Evolutionary conservation across 2,329 filamentous ascomycete species (phyloP).

Genomic region (Capronia epimyces): DNA sequence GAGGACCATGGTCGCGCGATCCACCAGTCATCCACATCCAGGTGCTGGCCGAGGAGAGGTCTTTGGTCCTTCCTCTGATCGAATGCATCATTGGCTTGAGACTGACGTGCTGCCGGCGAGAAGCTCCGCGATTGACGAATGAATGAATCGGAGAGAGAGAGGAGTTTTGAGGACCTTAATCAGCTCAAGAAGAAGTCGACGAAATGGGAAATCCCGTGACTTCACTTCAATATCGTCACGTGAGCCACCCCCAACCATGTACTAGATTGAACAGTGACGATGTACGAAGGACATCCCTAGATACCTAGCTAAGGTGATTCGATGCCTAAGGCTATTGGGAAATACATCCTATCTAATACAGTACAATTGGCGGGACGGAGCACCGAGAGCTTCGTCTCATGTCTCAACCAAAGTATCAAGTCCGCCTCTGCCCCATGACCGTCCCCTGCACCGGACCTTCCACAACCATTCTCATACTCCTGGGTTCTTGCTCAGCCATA

Average conservation of each 20-base stretch:
- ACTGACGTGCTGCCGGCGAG: not conserved
- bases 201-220: not conserved
- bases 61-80: not conserved
- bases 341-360: too few relatives aligned
- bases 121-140: constrained; percentile 2
- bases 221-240: not conserved
- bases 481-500: not conserved
- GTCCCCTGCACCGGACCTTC: not conserved
- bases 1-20: constrained; percentile 4
- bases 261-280: too few relatives aligned
- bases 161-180: constrained; percentile 16
- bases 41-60: not conserved
- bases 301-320: too few relatives aligned
- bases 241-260: too few relatives aligned
- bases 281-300: too few relatives aligned
- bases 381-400: too few relatives aligned
- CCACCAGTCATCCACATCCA: not conserved
- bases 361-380: too few relatives aligned
- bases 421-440: not conserved
- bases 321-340: too few relatives aligned
- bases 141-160: not conserved
- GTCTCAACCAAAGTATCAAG: not conserved
- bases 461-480: not conserved
- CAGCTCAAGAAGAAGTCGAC: not conserved
- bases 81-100: constrained; percentile 1